These are phyloP conservation scores for Hypsizygus ulmarius DNA, from an alignment of 1,284 basidiomycete species.

Conservation along the genomic window DNA sequence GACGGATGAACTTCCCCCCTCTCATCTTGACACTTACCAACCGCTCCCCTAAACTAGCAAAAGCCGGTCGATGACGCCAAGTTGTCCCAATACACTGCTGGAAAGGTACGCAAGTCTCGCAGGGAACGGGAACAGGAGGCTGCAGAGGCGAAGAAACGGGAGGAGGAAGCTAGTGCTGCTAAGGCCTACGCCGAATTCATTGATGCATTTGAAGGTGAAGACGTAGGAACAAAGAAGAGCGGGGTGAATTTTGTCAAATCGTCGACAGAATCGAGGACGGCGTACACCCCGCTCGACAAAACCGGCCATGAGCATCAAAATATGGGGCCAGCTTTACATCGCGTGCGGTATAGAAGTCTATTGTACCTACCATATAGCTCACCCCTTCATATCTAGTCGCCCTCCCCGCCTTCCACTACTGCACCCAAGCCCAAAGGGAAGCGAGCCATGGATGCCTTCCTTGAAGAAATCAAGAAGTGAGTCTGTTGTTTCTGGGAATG, in stretches of 20 bases:
- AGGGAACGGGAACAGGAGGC: slow-evolving; percentile 87
- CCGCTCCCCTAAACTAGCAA: slow-evolving; percentile 53
- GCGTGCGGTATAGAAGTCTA: slow-evolving; percentile 19
- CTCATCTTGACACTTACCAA: slow-evolving; percentile 56
- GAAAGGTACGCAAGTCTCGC: slow-evolving; percentile 71
- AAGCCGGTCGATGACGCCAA: slow-evolving; percentile 77
- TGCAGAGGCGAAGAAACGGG: slow-evolving; percentile 81
- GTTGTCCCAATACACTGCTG: slow-evolving; percentile 71
- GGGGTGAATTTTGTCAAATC: slow-evolving; percentile 75
- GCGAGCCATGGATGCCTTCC: slow-evolving; percentile 89
- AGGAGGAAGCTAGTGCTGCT: slow-evolving; percentile 78
- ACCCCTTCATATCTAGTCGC: slow-evolving; percentile 33
- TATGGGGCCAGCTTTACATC: slow-evolving; percentile 24
- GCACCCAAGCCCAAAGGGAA: slow-evolving; percentile 79
- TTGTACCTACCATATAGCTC: neutral
- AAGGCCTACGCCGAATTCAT: slow-evolving; percentile 85
- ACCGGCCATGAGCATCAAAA: slow-evolving; percentile 18
- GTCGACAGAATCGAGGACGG: slow-evolving; percentile 48
- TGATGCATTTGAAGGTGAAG: slow-evolving; percentile 80
- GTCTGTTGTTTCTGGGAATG: neutral
- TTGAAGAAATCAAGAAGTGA: slow-evolving; percentile 93
- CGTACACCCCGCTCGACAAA: slow-evolving; percentile 43
- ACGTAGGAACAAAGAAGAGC: slow-evolving; percentile 47
- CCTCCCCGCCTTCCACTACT: slow-evolving; percentile 46
- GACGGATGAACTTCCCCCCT: slow-evolving; percentile 61